These are phyloP conservation scores for Myriosclerotinia duriaeana DNA, from an alignment of 2,329 filamentous ascomycete genomes.

Conservation along the genomic window DNA sequence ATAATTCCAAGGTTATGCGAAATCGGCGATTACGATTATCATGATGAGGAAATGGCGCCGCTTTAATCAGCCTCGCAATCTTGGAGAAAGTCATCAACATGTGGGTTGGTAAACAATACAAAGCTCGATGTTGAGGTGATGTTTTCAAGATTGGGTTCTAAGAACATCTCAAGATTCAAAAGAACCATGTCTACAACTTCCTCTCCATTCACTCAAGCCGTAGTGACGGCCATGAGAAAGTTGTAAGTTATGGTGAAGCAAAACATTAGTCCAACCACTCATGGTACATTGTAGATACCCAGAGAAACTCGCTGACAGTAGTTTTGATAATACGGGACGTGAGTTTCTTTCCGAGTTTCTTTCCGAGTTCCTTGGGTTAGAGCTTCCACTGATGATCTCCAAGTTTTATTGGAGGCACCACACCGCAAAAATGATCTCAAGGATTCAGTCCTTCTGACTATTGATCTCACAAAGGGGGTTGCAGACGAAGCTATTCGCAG, in stretches of 20 bases:
- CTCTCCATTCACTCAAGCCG: slow-evolving; percentile 58
- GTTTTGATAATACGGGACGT: slow-evolving; percentile 94
- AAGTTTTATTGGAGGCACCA: slow-evolving; percentile 69
- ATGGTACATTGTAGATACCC: slow-evolving; percentile 66
- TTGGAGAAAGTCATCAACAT: slow-evolving; percentile 12
- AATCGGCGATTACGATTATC: slow-evolving; percentile 14
- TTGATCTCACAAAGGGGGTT: slow-evolving; percentile 86
- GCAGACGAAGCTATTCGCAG: slow-evolving; percentile 83
- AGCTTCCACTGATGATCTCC: slow-evolving; percentile 26
- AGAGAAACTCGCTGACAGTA: slow-evolving; percentile 80
- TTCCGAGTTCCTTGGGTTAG: not conserved
- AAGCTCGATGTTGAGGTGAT: slow-evolving; percentile 26
- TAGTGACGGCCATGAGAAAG: slow-evolving; percentile 75
- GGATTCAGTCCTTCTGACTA: slow-evolving; percentile 75
- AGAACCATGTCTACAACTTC: slow-evolving; percentile 34
- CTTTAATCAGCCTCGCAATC: not conserved
- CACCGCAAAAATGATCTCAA: slow-evolving; percentile 57
- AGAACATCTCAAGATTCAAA: slow-evolving; percentile 24
- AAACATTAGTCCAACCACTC: not conserved
- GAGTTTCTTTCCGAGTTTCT: slow-evolving; percentile 32
- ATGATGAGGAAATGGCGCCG: slow-evolving; percentile 25
- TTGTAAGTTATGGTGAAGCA: slow-evolving; percentile 56
- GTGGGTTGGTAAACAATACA: slow-evolving; percentile 6
- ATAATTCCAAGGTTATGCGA: slow-evolving; percentile 18
- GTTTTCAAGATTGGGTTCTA: slow-evolving; percentile 28